Evolutionary conservation across 2,329 filamentous ascomycete genomes (phyloP).

Genomic region (Penicillium sp.): DNA sequence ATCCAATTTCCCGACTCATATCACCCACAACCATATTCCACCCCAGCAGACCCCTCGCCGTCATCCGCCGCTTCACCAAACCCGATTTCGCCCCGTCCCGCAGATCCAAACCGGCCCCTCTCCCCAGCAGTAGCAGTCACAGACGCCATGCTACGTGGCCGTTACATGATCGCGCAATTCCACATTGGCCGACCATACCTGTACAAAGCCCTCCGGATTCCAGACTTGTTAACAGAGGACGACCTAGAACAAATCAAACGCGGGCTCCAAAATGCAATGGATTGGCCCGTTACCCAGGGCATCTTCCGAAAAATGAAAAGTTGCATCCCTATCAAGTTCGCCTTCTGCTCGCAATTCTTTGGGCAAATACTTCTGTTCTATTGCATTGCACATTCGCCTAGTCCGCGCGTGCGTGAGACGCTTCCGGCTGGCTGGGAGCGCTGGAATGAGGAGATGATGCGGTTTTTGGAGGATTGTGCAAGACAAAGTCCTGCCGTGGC

Average conservation of each 20-base stretch:
- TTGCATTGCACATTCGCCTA: slow-evolving; percentile 40
- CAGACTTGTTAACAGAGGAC: slow-evolving; percentile 35
- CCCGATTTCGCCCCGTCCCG: slow-evolving; percentile 18
- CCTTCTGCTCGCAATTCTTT: slow-evolving; percentile 45
- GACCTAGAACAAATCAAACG: slow-evolving; percentile 41
- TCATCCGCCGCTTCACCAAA: slow-evolving; percentile 20
- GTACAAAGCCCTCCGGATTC: slow-evolving; percentile 44
- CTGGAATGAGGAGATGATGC: slow-evolving; percentile 43
- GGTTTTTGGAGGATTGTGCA: slow-evolving; percentile 40
- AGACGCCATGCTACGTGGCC: slow-evolving; percentile 39
- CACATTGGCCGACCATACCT: slow-evolving; percentile 43
- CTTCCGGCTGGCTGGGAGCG: slow-evolving; percentile 41
- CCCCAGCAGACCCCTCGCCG: slow-evolving; percentile 20
- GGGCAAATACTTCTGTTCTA: slow-evolving; percentile 45
- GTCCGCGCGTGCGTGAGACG: slow-evolving; percentile 33
- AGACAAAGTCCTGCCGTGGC: slow-evolving; percentile 39
- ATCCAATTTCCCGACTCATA: slow-evolving; percentile 46
- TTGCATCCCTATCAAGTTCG: slow-evolving; percentile 43
- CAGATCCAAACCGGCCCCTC: slow-evolving; percentile 23
- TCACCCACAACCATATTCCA: slow-evolving; percentile 13
- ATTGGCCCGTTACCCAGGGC: slow-evolving; percentile 41
- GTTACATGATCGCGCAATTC: slow-evolving; percentile 40
- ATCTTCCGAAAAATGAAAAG: slow-evolving; percentile 43
- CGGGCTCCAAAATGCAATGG: slow-evolving; percentile 41
- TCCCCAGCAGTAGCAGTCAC: slow-evolving; percentile 37